Percentiles rank a stretch among this genome's conserved stretches.
Evolutionary conservation across 495 filamentous ascomycete species (phyloP).

Genomic region (Xanthoparmelia taractica): DNA sequence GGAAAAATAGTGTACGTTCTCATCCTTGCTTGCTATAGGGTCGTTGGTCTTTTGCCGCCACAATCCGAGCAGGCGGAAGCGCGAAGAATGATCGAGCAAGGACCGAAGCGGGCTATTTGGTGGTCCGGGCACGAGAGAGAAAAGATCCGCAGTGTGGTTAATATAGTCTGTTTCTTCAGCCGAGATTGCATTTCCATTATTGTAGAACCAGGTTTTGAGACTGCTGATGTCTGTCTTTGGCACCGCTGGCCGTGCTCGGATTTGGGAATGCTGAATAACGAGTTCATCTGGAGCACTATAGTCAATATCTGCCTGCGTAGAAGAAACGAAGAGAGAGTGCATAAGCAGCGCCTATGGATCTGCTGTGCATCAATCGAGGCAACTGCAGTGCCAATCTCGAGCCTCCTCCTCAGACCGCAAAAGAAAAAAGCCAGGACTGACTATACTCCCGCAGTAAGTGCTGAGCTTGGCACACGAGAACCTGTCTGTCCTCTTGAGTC

Average conservation of each 20-base stretch:
- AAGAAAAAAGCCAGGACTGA: neutral
- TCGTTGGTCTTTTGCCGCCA: conserved; percentile 1
- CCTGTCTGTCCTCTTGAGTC: neutral
- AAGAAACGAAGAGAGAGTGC: neutral
- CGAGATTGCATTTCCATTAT: neutral
- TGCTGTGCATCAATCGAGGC: neutral
- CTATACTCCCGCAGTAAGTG: neutral
- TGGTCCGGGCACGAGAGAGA: conserved; percentile 4
- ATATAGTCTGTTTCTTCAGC: neutral
- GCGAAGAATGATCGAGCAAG: conserved; percentile 4
- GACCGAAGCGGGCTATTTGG: conserved; percentile 13
- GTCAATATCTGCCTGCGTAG: neutral
- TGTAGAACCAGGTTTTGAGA: conserved; percentile 13
- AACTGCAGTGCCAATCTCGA: neutral
- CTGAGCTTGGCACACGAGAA: neutral
- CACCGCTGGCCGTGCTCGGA: neutral
- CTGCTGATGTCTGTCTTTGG: conserved; percentile 12
- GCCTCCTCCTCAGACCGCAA: neutral
- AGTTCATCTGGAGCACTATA: neutral
- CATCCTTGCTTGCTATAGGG: neutral
- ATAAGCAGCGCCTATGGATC: neutral
- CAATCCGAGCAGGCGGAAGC: conserved; percentile 1
- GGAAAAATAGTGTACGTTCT: conserved; percentile 6
- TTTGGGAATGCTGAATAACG: conserved; percentile 8
- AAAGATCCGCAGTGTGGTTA: neutral